Percentiles rank a stretch among this genome's conserved stretches.
Evolutionary conservation across 345 rosid species (phyloP).

Genomic region (Lumnitzera littorea): DNA sequence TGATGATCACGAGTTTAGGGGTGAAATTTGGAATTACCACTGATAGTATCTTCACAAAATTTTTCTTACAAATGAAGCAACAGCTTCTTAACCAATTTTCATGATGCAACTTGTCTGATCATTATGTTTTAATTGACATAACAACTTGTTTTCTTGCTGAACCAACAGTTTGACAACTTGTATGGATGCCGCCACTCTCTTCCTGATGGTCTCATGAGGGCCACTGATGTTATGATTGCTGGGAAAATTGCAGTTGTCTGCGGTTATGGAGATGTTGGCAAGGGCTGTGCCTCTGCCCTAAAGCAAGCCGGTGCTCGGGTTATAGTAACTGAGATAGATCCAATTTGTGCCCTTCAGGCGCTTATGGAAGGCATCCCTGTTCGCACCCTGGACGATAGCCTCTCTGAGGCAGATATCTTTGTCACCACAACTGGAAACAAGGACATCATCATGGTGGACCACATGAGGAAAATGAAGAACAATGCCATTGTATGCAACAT

Average conservation of each 20-base stretch:
- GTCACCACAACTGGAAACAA: conserved; percentile 70
- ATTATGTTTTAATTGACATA: conserved; percentile 49
- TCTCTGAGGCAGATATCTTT: conserved; percentile 57
- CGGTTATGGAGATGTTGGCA: conserved; percentile 74
- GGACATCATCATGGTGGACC: conserved; percentile 51
- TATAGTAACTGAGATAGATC: conserved; percentile 66
- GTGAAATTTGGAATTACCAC: too few species aligned
- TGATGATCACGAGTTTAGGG: too few species aligned
- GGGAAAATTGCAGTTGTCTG: conserved; percentile 60
- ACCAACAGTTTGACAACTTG: conserved; percentile 10
- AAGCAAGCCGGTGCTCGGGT: conserved; percentile 66
- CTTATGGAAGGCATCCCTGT: conserved; percentile 66
- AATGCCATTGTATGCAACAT: conserved; percentile 70
- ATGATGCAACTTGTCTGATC: background rate
- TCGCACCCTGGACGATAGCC: conserved; percentile 45
- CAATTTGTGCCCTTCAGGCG: conserved; percentile 73
- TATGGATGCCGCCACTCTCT: too few species aligned
- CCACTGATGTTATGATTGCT: conserved; percentile 17
- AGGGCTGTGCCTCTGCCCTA: conserved; percentile 69
- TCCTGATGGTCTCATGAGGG: too few species aligned
- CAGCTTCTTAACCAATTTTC: too few species aligned
- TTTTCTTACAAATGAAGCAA: too few species aligned
- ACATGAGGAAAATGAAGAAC: conserved; percentile 42
- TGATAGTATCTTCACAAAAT: too few species aligned
- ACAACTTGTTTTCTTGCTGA: conserved; percentile 53